A percentile compares a stretch with the other conserved stretches of the same genome.
phyloP scores from a whole-genome alignment of 2,329 filamentous ascomycete species.

The Apiospora arundinis region DNA sequence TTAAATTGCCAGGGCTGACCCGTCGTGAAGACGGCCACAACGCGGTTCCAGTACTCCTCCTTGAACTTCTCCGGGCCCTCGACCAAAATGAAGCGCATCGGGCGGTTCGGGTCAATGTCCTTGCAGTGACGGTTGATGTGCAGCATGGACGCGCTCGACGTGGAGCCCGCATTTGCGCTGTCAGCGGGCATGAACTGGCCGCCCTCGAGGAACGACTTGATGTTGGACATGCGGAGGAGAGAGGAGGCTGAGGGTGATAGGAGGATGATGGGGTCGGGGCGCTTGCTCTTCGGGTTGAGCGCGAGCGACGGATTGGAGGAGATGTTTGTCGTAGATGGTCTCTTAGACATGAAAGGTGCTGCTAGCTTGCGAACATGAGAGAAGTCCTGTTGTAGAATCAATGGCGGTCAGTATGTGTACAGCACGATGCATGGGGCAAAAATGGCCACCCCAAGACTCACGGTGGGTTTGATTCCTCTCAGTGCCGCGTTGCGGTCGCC shows the following conservation, averaged over 20 bases:
- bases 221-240: slow-evolving; percentile 92
- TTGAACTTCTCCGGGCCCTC: slow-evolving; percentile 95
- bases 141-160: slow-evolving; percentile 77
- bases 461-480: slow-evolving; percentile 85
- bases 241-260: slow-evolving; percentile 95
- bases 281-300: slow-evolving; percentile 60
- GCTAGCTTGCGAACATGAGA: slow-evolving; percentile 90
- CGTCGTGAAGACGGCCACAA: slow-evolving; percentile 96
- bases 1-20: slow-evolving; percentile 99
- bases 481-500: slow-evolving; percentile 90
- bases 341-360: slow-evolving; percentile 73
- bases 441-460: slow-evolving; percentile 51
- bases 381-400: slow-evolving; percentile 73
- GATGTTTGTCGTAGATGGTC: slow-evolving; percentile 49
- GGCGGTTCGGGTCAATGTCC: slow-evolving; percentile 70
- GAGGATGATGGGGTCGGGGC: slow-evolving; percentile 88
- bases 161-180: slow-evolving; percentile 61
- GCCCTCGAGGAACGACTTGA: slow-evolving; percentile 89
- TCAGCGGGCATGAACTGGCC: slow-evolving; percentile 83
- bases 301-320: slow-evolving; percentile 54
- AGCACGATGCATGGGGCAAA: background rate
- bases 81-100: slow-evolving; percentile 93
- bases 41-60: slow-evolving; percentile 94
- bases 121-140: slow-evolving; percentile 82
- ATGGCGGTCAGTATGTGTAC: slow-evolving; percentile 13